These are phyloP conservation scores for Boletus fagicola DNA, from an alignment of 768 basidiomycete species.

Conservation along the genomic window DNA sequence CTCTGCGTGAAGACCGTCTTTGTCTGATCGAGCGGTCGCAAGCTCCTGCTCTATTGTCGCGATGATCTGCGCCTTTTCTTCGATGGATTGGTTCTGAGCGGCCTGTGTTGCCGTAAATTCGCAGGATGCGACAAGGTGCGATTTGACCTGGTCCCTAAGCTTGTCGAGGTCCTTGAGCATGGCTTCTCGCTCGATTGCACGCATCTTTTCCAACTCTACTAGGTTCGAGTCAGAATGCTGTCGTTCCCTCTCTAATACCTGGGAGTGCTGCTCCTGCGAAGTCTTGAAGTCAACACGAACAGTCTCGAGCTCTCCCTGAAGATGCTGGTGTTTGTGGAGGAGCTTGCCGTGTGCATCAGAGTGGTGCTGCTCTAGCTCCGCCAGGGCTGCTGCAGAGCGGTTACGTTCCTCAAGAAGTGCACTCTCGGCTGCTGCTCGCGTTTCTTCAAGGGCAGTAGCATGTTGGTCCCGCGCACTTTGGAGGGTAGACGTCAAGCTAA, in stretches of 20 bases:
- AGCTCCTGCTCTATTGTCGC: slow-evolving; percentile 51
- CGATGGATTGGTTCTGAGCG: slow-evolving; percentile 47
- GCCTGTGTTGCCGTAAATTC: slow-evolving; percentile 37
- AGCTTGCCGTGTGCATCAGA: slow-evolving; percentile 45
- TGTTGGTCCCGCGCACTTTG: slow-evolving; percentile 37
- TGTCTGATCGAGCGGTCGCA: slow-evolving; percentile 37
- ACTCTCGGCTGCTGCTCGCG: slow-evolving; percentile 32
- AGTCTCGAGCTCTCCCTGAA: slow-evolving; percentile 55
- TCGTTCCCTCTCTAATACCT: slow-evolving; percentile 28
- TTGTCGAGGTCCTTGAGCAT: slow-evolving; percentile 48
- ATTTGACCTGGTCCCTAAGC: slow-evolving; percentile 51
- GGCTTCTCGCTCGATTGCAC: slow-evolving; percentile 21
- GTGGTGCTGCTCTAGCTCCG: slow-evolving; percentile 51
- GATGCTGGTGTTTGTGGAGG: slow-evolving; percentile 35
- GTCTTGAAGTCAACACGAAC: slow-evolving; percentile 45
- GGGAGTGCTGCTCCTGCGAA: slow-evolving; percentile 16
- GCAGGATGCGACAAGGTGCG: slow-evolving; percentile 48
- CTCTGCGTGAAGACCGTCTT: slow-evolving; percentile 42
- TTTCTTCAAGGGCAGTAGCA: slow-evolving; percentile 36
- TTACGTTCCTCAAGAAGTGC: slow-evolving; percentile 47
- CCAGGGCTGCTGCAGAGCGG: slow-evolving; percentile 42
- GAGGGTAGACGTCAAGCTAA: slow-evolving; percentile 41
- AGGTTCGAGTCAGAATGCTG: slow-evolving; percentile 23
- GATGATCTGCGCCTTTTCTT: slow-evolving; percentile 50
- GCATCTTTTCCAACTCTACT: slow-evolving; percentile 17